Evolutionary conservation across 2,329 filamentous ascomycete species (phyloP), one percentile per base, ranked within the genome.

Genomic region (Sporothrix inflata): DNA sequence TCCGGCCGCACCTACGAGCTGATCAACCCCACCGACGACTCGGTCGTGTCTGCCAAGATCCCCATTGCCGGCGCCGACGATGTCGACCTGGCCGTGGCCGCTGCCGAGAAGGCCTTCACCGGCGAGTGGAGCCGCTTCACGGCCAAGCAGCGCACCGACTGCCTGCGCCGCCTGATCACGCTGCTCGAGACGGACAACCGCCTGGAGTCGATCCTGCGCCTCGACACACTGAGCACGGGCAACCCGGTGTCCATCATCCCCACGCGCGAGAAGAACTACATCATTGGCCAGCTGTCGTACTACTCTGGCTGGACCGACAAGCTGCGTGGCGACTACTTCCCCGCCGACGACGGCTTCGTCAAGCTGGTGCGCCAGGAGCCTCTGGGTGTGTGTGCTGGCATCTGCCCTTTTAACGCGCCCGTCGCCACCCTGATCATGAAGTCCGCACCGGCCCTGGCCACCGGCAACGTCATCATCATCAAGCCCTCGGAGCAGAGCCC

Each of bases 371-470:
- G 69, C n/a, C 69, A 71, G 8, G 69, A 71, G 60, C 69, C 60
- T 7, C 45, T 71, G n/a, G 69, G 69, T 3, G 70, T 72, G 3
- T 72, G 70, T n/a, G 70, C 70, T n/a, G 70, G 49, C n/a, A 69
- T 72, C 51, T 60, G 78, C 6, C 78, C 82, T 3, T 83, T 79
- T 80, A 84, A 84, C 71, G 79, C 77, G 0, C 80, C 82, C 7
- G 81, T 91, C 0, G 82, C 84, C 1, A 91, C 91, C 86, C 88
- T 89, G 19, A 86, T 86, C 1, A 91, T 88, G 88, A 91, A 92
- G 76, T 83, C 92, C 12, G 90, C 88, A 40, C 90, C 90, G 51
- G 86, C 86, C 21, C 75, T 88, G 47, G 85, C 86, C 19, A 83
- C 85, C 71, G 86, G 86, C 73, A 88, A 88, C 78, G 85, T 85